These are phyloP conservation scores for Lasiodiplodia theobromae DNA, from an alignment of 2,329 filamentous ascomycete species.

Conservation along the genomic window DNA sequence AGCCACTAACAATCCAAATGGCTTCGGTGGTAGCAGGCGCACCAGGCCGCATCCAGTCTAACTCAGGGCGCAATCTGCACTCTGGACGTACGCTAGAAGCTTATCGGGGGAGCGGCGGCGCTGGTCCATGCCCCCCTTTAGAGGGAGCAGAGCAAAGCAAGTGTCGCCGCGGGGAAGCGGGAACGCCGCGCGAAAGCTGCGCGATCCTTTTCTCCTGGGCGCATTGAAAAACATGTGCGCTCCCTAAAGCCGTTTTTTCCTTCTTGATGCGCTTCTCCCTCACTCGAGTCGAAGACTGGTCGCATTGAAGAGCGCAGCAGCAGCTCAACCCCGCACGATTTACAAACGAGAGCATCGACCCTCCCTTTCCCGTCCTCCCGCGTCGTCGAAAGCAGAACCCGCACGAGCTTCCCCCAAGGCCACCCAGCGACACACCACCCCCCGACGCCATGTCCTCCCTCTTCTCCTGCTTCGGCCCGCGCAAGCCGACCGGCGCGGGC, in stretches of 20 bases:
- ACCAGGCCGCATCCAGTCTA: background rate
- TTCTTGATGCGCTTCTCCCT: background rate
- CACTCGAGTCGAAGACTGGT: background rate
- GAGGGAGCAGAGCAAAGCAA: background rate
- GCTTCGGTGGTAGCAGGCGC: no score
- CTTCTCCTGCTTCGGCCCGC: constrained; percentile 18
- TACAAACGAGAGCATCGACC: background rate
- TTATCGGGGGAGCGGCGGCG: background rate
- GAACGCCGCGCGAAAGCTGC: background rate
- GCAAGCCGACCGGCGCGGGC: background rate
- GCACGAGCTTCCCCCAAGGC: background rate
- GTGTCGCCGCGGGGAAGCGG: constrained; percentile 15
- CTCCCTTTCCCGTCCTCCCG: background rate
- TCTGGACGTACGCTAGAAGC: constrained; percentile 3
- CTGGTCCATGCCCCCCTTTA: background rate
- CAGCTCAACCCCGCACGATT: background rate
- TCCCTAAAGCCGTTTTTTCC: background rate
- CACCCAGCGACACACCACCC: background rate
- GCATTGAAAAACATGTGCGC: background rate
- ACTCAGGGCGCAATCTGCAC: constrained; percentile 18
- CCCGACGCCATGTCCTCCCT: background rate
- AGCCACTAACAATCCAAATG: no score
- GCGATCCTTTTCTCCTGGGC: constrained; percentile 1
- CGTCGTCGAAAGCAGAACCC: background rate
- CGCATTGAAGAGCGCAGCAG: background rate